Evolutionary conservation across 2,329 filamentous ascomycete genomes (phyloP).

Genomic region (Myriangium duriaei): DNA sequence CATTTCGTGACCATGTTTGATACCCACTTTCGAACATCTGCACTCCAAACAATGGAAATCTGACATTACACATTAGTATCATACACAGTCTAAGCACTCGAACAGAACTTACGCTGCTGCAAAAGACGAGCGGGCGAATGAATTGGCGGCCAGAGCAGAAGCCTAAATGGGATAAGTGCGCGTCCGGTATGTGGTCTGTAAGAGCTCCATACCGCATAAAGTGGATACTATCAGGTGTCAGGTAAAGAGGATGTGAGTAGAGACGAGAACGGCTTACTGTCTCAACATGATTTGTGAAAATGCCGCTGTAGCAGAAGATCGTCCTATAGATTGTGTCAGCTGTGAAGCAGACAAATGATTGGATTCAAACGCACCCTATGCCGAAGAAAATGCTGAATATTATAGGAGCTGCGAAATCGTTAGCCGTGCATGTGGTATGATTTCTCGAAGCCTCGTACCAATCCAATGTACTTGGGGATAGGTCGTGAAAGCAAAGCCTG

Average conservation of each 20-base stretch:
- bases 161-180: constrained; percentile 22
- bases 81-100: constrained; percentile 23
- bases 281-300: constrained; percentile 79
- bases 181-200: no score
- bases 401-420: constrained; percentile 29
- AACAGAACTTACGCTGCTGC: constrained; percentile 30
- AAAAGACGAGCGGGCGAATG: constrained; percentile 36
- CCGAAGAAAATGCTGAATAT: constrained; percentile 37
- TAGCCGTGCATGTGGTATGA: constrained; percentile 8
- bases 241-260: constrained; percentile 4
- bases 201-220: constrained; percentile 30
- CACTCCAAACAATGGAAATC: constrained; percentile 34
- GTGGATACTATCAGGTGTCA: constrained; percentile 27
- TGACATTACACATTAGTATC: constrained; percentile 1
- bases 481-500: constrained; percentile 70
- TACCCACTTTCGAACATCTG: constrained; percentile 40
- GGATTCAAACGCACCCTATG: constrained; percentile 25
- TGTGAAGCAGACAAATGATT: background rate
- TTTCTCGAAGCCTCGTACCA: constrained; percentile 23
- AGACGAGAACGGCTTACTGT: constrained; percentile 26
- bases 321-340: constrained; percentile 5
- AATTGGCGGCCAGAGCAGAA: constrained; percentile 38
- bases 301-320: constrained; percentile 59
- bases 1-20: background rate
- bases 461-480: constrained; percentile 51